Base-by-base conservation (phyloP, 495 filamentous ascomycete species). In the Daldinia vernicosa region DNA sequence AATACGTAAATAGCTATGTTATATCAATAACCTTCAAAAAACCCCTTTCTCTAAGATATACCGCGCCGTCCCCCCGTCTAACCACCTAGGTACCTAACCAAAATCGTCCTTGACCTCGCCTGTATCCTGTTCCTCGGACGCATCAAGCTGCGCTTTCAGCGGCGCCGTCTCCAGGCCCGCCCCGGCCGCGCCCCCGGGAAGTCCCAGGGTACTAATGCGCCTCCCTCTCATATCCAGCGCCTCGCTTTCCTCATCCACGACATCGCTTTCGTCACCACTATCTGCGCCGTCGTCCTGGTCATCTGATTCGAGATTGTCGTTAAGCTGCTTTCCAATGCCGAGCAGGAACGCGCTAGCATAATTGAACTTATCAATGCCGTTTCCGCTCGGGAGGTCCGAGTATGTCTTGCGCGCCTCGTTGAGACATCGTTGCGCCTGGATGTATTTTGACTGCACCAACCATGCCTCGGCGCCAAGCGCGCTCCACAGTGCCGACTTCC, bases 401-500 rank as follows among this genome's bases (percentile, higher is more conserved):
- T 97, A 96, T 56, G 92, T 86, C 61, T 82, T 83, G 26, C 88
- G 81, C 0, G 92, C 92, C 61, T 90, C 88, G 54, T 91, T 88
- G 14, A 97, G 80, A 69, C 91, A 92, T 12, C 84, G 81, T 56
- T 91, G 90, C 14, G 92, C 90, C 69, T 93, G 89, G 15, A 89
- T 82, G 33, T 84, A 86, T 59, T 93, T 92, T 7, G 85, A 87
- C 39, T 92, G 84, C 40, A 84, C 85, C 15, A 94, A 78, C 95
- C 95, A 99, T 3, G 88, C 85, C 56, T 96, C 91, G 0, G 94
- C 90, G 6, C 91, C 91, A 32, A 97, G 82, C 27, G 95, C 85
- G 70, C 89, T 91, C 95, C 96, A 99, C 78, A 97, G 86, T 0
- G 92, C 96, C 8, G 93, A 91, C 80, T 97, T 98, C 27, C 95